Base-by-base conservation (phyloP, 139 green algal species). In the Closterium sp. region DNA sequence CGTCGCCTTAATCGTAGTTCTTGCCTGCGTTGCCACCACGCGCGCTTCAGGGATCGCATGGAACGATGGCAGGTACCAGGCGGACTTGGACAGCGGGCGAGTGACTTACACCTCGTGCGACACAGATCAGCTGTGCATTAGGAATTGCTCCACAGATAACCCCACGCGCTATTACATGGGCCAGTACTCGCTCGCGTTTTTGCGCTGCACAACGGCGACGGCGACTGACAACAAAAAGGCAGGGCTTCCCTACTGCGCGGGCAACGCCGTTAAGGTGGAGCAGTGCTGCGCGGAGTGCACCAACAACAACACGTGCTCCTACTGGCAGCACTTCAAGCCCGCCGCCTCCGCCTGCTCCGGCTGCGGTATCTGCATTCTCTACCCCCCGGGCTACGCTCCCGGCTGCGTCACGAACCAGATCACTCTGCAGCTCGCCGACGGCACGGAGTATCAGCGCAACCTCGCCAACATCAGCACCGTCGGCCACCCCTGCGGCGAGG, bases 401-500 rank as follows among this genome's bases (percentile, higher is more conserved):
- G 19, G 16, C 7, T 87, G 84, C 33, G 84, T 34, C 1, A 8
- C 33, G 84, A 81, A 16, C 12, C 33, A 3, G 84, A 34, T 66
- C 10, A 87, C 33, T 2, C 16, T 25, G 33, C 6, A 9, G 84
- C 33, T 34, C 19, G 12, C 16, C 16, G 33, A 34, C 33, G 84
- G 33, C 33, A 87, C 33, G 7, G 19, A 43, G 10, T 34, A 81
- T 21, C 2, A 16, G 19, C 84, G 84, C 84, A 8, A 69, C 33
- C 10, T 43, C 33, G 30, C 30, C 34, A 81, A 76, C 35, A 89
- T 76, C 86, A 76, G 30, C 86, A 28, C 87, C 9, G 88, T 55
- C 30, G 88, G 88, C 69, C 28, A 91, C 28, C 89, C 31, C 3
- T 90, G 33, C 88, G 66, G 31, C n/a, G 69, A 89, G 28, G 55